phyloP scores from a whole-genome alignment of 805 yeast genomes.

The Hanseniaspora thailandica region DNA sequence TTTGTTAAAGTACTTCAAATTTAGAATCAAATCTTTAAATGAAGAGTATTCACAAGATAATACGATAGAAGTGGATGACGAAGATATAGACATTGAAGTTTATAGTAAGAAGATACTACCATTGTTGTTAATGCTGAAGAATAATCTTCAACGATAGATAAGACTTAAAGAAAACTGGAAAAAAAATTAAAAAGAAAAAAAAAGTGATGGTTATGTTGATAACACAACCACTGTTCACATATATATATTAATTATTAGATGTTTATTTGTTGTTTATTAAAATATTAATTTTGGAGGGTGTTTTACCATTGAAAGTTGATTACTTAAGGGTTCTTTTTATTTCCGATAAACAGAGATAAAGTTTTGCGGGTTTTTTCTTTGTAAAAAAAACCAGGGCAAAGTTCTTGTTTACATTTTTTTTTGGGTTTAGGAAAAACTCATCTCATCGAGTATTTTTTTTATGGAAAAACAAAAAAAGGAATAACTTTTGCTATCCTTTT shows the following conservation, averaged over 20 bases:
- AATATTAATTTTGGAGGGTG: no score
- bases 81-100: not conserved
- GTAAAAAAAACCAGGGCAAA: no score
- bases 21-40: not conserved
- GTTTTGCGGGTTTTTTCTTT: not conserved
- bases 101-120: not conserved
- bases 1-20: constrained; percentile 6
- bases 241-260: not conserved
- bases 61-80: not conserved
- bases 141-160: not conserved
- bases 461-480: not conserved
- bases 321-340: no score
- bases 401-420: no score
- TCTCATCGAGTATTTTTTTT: not conserved
- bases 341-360: not conserved
- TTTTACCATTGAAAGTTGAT: no score
- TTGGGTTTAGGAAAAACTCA: no score
- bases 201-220: not conserved
- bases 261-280: not conserved
- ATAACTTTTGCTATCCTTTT: no score
- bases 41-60: not conserved
- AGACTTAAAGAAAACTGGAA: no score
- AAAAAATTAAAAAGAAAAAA: not conserved
- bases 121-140: not conserved
- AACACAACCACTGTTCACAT: not conserved